A percentile compares a stretch with the other conserved stretches of the same genome.
phyloP scores from a whole-genome alignment of 805 yeast species.

The Ogataea dorogensis region DNA sequence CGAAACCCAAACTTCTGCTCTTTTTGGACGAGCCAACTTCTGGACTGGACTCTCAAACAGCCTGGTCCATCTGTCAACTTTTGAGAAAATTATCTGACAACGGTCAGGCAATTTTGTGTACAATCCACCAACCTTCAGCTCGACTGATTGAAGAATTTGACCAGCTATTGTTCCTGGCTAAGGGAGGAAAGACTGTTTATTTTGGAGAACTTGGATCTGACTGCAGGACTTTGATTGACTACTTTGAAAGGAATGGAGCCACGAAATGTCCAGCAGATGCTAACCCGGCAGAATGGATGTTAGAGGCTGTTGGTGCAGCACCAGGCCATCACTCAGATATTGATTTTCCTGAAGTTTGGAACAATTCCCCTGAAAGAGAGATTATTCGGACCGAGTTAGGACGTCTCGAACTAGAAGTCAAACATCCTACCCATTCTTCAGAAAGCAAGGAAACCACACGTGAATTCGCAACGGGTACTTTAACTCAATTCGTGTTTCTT shows the following conservation, averaged over 20 bases:
- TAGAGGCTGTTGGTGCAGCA: slow-evolving; percentile 76
- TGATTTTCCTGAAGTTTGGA: slow-evolving; percentile 74
- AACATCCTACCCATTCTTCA: slow-evolving; percentile 36
- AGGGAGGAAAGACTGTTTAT: slow-evolving; percentile 70
- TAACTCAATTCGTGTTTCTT: slow-evolving; percentile 41
- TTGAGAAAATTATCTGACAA: slow-evolving; percentile 45
- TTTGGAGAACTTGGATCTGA: slow-evolving; percentile 67
- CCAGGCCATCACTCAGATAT: slow-evolving; percentile 68
- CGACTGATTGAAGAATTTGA: slow-evolving; percentile 71
- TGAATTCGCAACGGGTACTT: slow-evolving; percentile 44
- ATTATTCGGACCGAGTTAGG: slow-evolving; percentile 58
- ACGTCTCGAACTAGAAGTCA: slow-evolving; percentile 52
- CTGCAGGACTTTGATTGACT: slow-evolving; percentile 50
- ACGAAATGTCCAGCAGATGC: slow-evolving; percentile 63
- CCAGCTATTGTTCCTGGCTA: slow-evolving; percentile 59
- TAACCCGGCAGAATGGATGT: slow-evolving; percentile 89
- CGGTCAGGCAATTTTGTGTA: slow-evolving; percentile 56
- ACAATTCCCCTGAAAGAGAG: slow-evolving; percentile 55
- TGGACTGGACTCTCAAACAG: slow-evolving; percentile 55
- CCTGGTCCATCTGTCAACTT: slow-evolving; percentile 53
- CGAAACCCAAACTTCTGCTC: slow-evolving; percentile 48
- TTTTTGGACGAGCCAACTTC: slow-evolving; percentile 61
- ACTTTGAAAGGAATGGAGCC: slow-evolving; percentile 65
- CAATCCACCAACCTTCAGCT: slow-evolving; percentile 84
- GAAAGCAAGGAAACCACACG: slow-evolving; percentile 32